A percentile compares a stretch with the other conserved stretches of the same genome.
These are phyloP conservation scores for Colletotrichum tofieldiae DNA, from an alignment of 2,329 filamentous ascomycete genomes.

Conservation along the genomic window DNA sequence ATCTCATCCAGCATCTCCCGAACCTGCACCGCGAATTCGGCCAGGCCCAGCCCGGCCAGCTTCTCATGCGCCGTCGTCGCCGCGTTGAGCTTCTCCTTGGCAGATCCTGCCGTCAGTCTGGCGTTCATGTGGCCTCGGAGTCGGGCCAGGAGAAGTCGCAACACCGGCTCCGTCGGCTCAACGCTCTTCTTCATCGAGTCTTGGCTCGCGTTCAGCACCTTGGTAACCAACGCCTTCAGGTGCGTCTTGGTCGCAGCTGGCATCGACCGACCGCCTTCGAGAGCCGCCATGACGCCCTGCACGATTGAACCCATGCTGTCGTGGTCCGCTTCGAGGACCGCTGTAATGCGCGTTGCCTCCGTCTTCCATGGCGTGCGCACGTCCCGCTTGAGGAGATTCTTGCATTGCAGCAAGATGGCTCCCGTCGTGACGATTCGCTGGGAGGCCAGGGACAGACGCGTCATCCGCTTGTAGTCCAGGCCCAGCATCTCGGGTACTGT, in stretches of 20 bases:
- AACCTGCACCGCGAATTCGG: constrained; percentile 81
- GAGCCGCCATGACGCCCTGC: constrained; percentile 74
- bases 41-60: constrained; percentile 78
- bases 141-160: constrained; percentile 78
- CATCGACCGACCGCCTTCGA: constrained; percentile 76
- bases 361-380: constrained; percentile 84
- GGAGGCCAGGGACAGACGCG: constrained; percentile 55
- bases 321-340: constrained; percentile 73
- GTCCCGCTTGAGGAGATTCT: constrained; percentile 87
- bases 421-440: constrained; percentile 79
- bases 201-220: constrained; percentile 67
- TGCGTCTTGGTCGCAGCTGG: constrained; percentile 73
- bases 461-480: constrained; percentile 77
- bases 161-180: constrained; percentile 69
- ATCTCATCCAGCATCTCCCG: constrained; percentile 79
- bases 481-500: constrained; percentile 81
- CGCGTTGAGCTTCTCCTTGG: constrained; percentile 79
- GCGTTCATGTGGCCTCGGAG: constrained; percentile 77
- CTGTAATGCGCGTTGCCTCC: constrained; percentile 80
- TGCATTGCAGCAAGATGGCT: constrained; percentile 83
- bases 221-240: constrained; percentile 70
- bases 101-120: constrained; percentile 76
- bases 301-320: constrained; percentile 68
- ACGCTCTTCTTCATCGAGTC: constrained; percentile 59
- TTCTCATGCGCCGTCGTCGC: constrained; percentile 79